Percentiles rank a stretch among this genome's conserved stretches.
Conservation (phyloP, 2,329 filamentous ascomycete genomes). For the Sordariomycetes sp. region DNA sequence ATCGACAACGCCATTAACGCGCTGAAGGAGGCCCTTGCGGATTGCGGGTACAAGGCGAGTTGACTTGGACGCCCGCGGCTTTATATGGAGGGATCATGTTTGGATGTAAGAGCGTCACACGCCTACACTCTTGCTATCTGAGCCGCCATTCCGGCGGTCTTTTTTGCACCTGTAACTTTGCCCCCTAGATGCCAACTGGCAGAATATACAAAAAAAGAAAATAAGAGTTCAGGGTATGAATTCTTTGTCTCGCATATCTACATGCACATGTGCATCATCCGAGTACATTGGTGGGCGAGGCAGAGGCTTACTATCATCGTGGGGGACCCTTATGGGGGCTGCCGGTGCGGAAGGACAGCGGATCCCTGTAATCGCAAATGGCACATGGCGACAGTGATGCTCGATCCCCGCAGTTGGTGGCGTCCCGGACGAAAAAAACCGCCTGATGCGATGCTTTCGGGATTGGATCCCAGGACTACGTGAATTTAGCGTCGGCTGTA, state of each 20-base stretch:
- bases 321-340: neutral
- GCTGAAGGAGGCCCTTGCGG: conserved; percentile 58
- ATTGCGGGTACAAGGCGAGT: conserved; percentile 46
- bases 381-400: neutral
- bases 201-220: neutral
- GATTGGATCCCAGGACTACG: neutral
- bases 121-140: neutral
- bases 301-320: neutral
- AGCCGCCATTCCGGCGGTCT: neutral
- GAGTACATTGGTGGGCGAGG: neutral
- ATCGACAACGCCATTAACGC: conserved; percentile 74
- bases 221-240: neutral
- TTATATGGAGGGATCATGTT: neutral
- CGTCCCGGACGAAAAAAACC: neutral
- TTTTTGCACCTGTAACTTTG: neutral
- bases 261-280: neutral
- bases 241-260: neutral
- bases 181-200: neutral
- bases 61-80: neutral
- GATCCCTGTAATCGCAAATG: neutral
- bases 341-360: too few relatives aligned
- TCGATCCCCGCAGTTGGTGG: neutral
- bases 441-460: neutral
- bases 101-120: neutral
- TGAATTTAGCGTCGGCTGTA: neutral